Evolutionary conservation across 768 basidiomycete species (phyloP), one percentile per base, ranked within the genome.

Genomic region (Lyophyllum decastes): DNA sequence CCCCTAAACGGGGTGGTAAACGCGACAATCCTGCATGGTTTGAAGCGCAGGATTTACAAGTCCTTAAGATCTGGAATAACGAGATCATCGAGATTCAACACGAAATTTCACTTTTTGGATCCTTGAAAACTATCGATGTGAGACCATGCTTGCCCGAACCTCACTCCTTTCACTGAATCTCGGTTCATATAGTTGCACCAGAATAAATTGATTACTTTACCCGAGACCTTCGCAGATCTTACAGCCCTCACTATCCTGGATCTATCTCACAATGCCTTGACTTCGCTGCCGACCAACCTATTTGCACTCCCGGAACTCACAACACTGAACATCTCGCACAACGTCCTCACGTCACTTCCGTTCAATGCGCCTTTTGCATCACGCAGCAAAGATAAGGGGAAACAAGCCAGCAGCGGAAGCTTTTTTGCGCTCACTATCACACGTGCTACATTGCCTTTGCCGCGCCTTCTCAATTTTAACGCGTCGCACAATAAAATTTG

Each of bases 61-160:
- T 89, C 4, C 73, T 94, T 43, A 93, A 92, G 67, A 86, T 85
- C 16, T 88, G 88, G 83, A 88, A 86, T 64, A 94, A 94, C 64
- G 86, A 88, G 19, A 92, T 94, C 41, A 61, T 81, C 17, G 89
- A 90, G 65, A 79, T 94, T 26, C 92, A 93, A 62, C 86, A 85
- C 22, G 92, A 94, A 68, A 87, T 94, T 14, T 88, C 89, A 0
- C 77, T 93, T 45, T 94, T 94, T 67, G 92, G 92, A 2, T 90
- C 89, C 3, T 75, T 94, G 52, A 93, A 92, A 71, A 82, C 78
- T 1, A 64, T 94, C 40, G 92, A 94, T 70, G 92, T 92, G 73
- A 55, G 91, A 75, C 16, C 27, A n/a, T 25, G 12, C 47, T 10
- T 41, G 24, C 46, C 43, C 24, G 6, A n/a, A 34, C 26, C 38